phyloP scores from a whole-genome alignment of 139 green algal species.

The Cymbomonas tetramitiformis region DNA sequence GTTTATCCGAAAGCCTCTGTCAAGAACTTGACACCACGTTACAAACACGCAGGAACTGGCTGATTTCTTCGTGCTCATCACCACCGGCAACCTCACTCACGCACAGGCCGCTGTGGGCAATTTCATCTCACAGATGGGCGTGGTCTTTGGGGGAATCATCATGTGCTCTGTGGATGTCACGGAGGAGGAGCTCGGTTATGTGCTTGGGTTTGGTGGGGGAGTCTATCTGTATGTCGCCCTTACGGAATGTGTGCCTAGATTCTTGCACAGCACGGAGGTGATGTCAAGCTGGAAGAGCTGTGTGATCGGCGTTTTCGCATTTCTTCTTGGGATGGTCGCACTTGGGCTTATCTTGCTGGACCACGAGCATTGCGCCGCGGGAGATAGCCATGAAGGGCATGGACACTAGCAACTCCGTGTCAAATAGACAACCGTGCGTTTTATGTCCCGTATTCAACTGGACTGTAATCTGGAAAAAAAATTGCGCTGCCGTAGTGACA shows the following conservation, averaged over 20 bases:
- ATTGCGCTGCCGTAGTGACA: too few species aligned
- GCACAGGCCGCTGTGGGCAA: neutral
- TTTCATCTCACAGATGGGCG: neutral
- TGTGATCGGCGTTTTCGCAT: neutral
- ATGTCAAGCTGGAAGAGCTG: too few species aligned
- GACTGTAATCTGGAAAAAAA: too few species aligned
- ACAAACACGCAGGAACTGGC: neutral
- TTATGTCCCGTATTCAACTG: too few species aligned
- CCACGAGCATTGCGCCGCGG: neutral
- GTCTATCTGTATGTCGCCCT: neutral
- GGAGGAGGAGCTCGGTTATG: neutral
- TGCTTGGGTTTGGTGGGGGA: neutral
- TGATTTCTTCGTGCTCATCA: neutral
- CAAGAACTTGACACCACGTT: too few species aligned
- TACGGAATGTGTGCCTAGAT: too few species aligned
- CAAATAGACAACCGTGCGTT: too few species aligned
- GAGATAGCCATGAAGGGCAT: too few species aligned
- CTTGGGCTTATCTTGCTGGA: neutral
- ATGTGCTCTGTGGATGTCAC: neutral
- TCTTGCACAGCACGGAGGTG: too few species aligned
- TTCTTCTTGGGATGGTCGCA: neutral
- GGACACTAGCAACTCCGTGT: too few species aligned
- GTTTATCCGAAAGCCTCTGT: too few species aligned
- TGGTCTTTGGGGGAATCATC: neutral
- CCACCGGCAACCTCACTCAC: neutral